A percentile compares a stretch with the other conserved stretches of the same genome.
Conservation (phyloP, 345 rosid species). For the Eucalyptus tenuipes region DNA sequence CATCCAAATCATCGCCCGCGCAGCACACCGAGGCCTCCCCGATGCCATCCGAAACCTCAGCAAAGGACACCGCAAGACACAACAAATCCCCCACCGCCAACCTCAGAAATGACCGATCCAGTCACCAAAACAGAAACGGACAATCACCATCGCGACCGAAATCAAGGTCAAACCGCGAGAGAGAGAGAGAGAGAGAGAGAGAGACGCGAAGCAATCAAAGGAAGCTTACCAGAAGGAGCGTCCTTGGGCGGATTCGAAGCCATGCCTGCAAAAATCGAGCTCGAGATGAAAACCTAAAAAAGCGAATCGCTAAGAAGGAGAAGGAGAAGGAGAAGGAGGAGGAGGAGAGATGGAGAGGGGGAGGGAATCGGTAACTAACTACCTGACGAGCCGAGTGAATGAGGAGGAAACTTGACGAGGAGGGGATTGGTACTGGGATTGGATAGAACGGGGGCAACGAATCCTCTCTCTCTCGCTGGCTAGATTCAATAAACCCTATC, state of each 20-base stretch:
- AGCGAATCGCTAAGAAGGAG: background rate
- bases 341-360: background rate
- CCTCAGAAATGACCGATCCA: background rate
- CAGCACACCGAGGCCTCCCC: background rate
- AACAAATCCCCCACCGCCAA: background rate
- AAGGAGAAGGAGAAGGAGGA: background rate
- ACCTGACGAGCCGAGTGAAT: background rate
- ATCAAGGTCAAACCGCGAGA: background rate
- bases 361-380: background rate
- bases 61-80: background rate
- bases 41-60: background rate
- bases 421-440: background rate
- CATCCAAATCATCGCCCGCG: background rate
- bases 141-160: background rate
- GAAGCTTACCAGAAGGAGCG: slow-evolving; percentile 38
- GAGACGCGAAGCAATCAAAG: background rate
- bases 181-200: background rate
- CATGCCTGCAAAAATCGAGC: slow-evolving; percentile 18
- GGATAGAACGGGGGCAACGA: background rate
- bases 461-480: background rate
- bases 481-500: background rate
- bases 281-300: background rate
- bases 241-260: slow-evolving; percentile 49
- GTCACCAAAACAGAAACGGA: background rate
- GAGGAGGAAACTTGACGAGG: background rate